phyloP scores from a whole-genome alignment of 2,329 filamentous ascomycete genomes.

The Lasiodiplodia gonubiensis region DNA sequence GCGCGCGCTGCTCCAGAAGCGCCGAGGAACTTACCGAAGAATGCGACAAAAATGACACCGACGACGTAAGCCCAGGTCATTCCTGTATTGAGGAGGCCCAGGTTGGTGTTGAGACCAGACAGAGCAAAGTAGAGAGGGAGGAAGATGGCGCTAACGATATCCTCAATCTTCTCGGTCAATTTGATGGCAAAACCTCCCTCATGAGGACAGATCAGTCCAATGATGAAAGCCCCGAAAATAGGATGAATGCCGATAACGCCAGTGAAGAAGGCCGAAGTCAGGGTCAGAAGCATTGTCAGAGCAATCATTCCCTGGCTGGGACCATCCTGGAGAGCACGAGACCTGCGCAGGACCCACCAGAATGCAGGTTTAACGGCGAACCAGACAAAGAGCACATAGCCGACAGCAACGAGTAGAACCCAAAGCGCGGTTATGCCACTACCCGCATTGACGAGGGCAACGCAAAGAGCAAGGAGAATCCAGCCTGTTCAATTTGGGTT shows the following conservation, averaged over 20 bases:
- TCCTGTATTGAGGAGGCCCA: constrained; percentile 81
- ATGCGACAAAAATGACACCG: constrained; percentile 80
- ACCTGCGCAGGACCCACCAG: constrained; percentile 73
- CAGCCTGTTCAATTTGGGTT: constrained; percentile 58
- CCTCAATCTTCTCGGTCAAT: constrained; percentile 91
- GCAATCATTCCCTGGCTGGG: constrained; percentile 85
- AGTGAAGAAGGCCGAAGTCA: constrained; percentile 85
- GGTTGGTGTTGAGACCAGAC: constrained; percentile 85
- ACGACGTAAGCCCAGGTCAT: constrained; percentile 90
- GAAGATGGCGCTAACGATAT: constrained; percentile 82
- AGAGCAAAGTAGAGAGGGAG: constrained; percentile 92
- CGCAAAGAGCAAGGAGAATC: constrained; percentile 90
- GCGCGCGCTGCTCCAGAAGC: constrained; percentile 77
- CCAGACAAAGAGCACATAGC: constrained; percentile 76
- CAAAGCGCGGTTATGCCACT: constrained; percentile 83
- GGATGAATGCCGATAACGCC: constrained; percentile 90
- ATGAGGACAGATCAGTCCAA: constrained; percentile 88
- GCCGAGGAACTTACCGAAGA: constrained; percentile 82
- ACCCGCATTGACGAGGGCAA: constrained; percentile 87
- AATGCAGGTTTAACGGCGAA: constrained; percentile 76
- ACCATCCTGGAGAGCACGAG: constrained; percentile 81
- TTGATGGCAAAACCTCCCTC: constrained; percentile 90
- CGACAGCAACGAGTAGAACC: constrained; percentile 77
- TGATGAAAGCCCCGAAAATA: constrained; percentile 91
- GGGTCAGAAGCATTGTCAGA: constrained; percentile 77